Evolutionary conservation across 2,329 filamentous ascomycete genomes (phyloP).

Genomic region (Cercospora sp.): DNA sequence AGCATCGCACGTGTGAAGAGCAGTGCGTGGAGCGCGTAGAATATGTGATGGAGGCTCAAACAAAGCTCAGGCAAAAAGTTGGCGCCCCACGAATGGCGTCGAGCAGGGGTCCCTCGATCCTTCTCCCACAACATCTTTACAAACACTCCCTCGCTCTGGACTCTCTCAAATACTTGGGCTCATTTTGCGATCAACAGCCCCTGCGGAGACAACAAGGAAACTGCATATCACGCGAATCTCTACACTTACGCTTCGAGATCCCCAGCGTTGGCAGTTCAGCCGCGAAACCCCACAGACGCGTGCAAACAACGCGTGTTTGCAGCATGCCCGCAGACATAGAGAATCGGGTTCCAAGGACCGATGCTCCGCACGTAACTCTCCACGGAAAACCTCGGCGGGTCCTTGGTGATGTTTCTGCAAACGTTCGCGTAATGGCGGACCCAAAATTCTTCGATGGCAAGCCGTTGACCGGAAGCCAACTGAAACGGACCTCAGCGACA

Average conservation of each 20-base stretch:
- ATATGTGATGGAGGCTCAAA: not conserved
- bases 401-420: slow-evolving; percentile 38
- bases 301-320: slow-evolving; percentile 12
- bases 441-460: slow-evolving; percentile 24
- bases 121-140: not conserved
- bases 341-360: slow-evolving; percentile 7
- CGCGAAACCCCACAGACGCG: slow-evolving; percentile 9
- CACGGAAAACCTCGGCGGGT: slow-evolving; percentile 26
- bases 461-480: slow-evolving; percentile 32
- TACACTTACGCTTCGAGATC: not conserved
- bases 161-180: not conserved
- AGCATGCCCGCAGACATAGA: slow-evolving; percentile 12
- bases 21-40: not conserved
- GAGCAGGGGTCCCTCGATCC: not conserved
- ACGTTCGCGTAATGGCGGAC: slow-evolving; percentile 27
- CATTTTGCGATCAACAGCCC: not conserved
- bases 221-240: not conserved
- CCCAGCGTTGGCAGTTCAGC: not conserved
- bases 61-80: not conserved
- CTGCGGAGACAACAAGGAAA: not conserved
- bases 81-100: not conserved
- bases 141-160: not conserved
- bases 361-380: slow-evolving; percentile 1
- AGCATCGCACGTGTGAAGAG: not conserved
- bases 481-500: slow-evolving; percentile 39